phyloP scores from a whole-genome alignment of 2,329 filamentous ascomycete species.

The Tolypocladium tropicale region DNA sequence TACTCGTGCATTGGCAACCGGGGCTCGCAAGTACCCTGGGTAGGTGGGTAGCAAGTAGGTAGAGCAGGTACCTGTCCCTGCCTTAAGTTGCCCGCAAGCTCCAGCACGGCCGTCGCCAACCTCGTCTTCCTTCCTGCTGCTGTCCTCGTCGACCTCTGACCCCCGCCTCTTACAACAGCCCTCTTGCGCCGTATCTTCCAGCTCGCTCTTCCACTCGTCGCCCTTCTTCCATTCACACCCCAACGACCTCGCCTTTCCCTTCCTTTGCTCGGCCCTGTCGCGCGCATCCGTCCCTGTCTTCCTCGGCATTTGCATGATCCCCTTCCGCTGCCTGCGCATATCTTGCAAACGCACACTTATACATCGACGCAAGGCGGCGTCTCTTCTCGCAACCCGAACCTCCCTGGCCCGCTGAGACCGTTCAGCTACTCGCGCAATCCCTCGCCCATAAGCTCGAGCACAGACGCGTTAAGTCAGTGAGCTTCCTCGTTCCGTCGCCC shows the following conservation, averaged over 20 bases:
- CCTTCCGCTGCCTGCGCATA: neutral
- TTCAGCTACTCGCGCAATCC: neutral
- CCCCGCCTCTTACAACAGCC: neutral
- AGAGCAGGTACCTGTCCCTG: neutral
- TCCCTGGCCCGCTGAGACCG: neutral
- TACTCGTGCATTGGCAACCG: too few relatives aligned
- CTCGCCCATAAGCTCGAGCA: neutral
- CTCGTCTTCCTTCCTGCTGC: neutral
- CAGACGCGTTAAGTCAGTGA: neutral
- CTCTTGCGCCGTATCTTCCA: neutral
- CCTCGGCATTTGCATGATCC: neutral
- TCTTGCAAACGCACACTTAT: neutral
- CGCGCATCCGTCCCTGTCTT: neutral
- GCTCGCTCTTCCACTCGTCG: neutral
- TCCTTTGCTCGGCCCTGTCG: neutral
- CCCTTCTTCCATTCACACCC: neutral
- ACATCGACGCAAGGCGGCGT: neutral
- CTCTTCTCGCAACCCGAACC: neutral
- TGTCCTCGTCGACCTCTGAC: neutral
- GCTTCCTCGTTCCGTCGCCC: neutral
- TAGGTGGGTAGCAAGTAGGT: too few relatives aligned
- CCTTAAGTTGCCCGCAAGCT: too few relatives aligned
- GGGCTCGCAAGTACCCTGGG: too few relatives aligned
- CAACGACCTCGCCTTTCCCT: neutral
- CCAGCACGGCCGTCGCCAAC: neutral